Conservation (phyloP, 2,329 filamentous ascomycete species). For the Ceratocystis diversiconidia region DNA sequence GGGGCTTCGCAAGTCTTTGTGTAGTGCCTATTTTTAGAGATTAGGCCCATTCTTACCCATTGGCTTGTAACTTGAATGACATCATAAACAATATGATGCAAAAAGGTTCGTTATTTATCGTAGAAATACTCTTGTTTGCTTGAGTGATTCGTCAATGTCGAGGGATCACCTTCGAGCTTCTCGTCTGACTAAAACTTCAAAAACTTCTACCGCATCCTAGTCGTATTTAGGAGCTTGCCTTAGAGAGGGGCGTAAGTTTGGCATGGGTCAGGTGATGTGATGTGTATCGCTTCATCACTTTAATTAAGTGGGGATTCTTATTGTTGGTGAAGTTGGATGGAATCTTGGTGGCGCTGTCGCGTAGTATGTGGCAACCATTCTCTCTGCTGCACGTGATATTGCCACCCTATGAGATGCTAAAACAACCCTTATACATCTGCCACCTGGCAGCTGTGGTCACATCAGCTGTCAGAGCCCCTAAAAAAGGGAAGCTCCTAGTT, state of each 20-base stretch:
- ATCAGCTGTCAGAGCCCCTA: neutral
- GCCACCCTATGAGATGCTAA: too few species aligned
- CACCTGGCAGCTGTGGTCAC: neutral
- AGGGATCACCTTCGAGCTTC: neutral
- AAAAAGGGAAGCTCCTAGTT: neutral
- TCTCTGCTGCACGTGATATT: too few species aligned
- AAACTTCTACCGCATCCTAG: neutral
- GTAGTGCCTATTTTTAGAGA: neutral
- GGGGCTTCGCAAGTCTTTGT: neutral
- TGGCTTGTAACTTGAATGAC: neutral
- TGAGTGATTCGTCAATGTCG: neutral
- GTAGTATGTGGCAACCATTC: too few species aligned
- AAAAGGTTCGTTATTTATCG: too few species aligned
- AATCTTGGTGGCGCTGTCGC: neutral
- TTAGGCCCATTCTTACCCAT: neutral
- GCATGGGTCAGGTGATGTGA: neutral
- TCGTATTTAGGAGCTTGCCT: neutral
- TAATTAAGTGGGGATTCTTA: neutral
- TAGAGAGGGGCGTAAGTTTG: neutral
- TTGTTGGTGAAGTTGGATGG: neutral
- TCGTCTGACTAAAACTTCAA: neutral
- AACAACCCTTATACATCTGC: neutral
- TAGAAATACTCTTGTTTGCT: too few species aligned
- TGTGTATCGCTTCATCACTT: neutral
- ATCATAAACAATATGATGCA: neutral